phyloP scores from a whole-genome alignment of 768 basidiomycete species.

The Serendipita sp. region DNA sequence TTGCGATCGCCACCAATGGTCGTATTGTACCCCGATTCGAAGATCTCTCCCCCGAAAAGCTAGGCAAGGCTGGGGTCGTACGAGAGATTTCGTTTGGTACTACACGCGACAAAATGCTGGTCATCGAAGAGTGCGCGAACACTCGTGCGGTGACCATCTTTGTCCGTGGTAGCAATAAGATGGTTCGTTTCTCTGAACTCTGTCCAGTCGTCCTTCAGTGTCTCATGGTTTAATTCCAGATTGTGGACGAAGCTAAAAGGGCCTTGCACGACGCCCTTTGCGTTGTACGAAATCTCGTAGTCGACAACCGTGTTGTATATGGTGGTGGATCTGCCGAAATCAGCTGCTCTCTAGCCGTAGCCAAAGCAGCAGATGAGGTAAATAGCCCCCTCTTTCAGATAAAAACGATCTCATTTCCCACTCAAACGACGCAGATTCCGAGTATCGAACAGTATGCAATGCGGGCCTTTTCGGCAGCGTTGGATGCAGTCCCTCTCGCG shows the following conservation, averaged over 20 bases:
- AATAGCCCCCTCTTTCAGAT: slow-evolving; percentile 12
- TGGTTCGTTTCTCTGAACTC: slow-evolving; percentile 38
- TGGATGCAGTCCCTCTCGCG: slow-evolving; percentile 90
- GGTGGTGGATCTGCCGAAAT: slow-evolving; percentile 98
- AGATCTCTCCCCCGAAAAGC: slow-evolving; percentile 78
- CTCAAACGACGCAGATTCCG: slow-evolving; percentile 50
- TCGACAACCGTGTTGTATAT: slow-evolving; percentile 93
- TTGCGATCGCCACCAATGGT: slow-evolving; percentile 95
- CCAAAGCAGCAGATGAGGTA: slow-evolving; percentile 88
- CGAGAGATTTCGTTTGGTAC: slow-evolving; percentile 93
- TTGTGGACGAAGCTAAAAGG: slow-evolving; percentile 97
- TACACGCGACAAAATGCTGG: slow-evolving; percentile 97
- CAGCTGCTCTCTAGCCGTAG: slow-evolving; percentile 81
- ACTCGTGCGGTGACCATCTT: slow-evolving; percentile 92
- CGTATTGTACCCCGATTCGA: slow-evolving; percentile 98
- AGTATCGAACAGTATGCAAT: slow-evolving; percentile 99
- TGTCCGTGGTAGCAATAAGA: slow-evolving; percentile 95
- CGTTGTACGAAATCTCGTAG: slow-evolving; percentile 86
- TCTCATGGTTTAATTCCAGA: slow-evolving; percentile 30
- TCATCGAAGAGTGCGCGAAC: slow-evolving; percentile 98
- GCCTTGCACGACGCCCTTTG: slow-evolving; percentile 96
- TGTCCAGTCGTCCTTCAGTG: not conserved
- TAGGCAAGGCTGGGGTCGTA: slow-evolving; percentile 86
- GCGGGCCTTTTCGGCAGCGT: slow-evolving; percentile 93
- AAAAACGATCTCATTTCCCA: not conserved